Percentiles rank a stretch among this genome's conserved stretches.
Conservation (phyloP, 768 basidiomycete species). For the Hygrophoropsis aurantiaca region DNA sequence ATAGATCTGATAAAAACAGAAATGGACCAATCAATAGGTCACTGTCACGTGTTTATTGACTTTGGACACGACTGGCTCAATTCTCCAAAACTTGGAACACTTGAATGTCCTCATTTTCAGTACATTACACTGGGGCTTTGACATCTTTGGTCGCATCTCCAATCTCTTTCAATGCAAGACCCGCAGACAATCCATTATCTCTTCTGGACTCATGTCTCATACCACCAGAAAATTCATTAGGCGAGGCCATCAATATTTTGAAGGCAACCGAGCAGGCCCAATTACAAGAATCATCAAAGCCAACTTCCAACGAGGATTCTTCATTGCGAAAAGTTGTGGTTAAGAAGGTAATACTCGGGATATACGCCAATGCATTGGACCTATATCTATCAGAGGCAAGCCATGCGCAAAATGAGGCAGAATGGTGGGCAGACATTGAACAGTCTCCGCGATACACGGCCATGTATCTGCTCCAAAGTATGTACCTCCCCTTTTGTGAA, state of each 20-base stretch:
- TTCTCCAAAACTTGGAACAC: too few species aligned
- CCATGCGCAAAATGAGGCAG: conserved; percentile 70
- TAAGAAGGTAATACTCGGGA: conserved; percentile 48
- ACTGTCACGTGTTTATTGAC: too few species aligned
- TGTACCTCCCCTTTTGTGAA: conserved; percentile 23
- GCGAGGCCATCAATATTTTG: conserved; percentile 14
- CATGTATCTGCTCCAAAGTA: conserved; percentile 79
- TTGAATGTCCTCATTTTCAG: conserved; percentile 13
- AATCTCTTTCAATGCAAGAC: conserved; percentile 5
- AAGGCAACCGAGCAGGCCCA: not conserved
- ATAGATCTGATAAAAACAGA: too few species aligned
- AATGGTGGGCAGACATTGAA: conserved; percentile 82
- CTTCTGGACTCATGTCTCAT: conserved; percentile 18
- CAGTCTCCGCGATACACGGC: conserved; percentile 55
- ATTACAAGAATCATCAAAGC: not conserved
- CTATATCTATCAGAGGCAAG: conserved; percentile 65
- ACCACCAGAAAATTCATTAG: conserved; percentile 17
- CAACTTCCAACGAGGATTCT: conserved; percentile 4
- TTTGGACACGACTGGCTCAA: too few species aligned
- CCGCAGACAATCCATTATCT: conserved; percentile 8
- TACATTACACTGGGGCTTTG: conserved; percentile 27
- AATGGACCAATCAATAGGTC: too few species aligned
- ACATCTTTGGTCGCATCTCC: conserved; percentile 14
- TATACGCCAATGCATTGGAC: conserved; percentile 70
- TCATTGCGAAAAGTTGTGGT: conserved; percentile 37